A percentile compares a stretch with the other conserved stretches of the same genome.
Evolutionary conservation across 1,284 basidiomycete genomes (phyloP).

Genomic region (Stygiomarasmius scandens): DNA sequence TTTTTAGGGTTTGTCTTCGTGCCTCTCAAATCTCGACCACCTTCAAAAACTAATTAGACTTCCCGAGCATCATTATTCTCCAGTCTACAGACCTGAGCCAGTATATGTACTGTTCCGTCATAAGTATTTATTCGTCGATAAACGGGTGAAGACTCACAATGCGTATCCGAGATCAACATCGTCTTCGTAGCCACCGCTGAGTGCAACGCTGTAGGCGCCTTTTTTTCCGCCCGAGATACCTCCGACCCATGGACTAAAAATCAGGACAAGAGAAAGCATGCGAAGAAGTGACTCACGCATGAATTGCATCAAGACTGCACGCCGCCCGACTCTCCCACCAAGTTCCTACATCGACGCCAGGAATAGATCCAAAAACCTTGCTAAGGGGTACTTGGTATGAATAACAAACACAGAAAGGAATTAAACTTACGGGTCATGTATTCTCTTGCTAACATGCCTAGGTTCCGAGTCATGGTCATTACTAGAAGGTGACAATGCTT

Average conservation of each 20-base stretch:
- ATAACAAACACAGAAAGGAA: background rate
- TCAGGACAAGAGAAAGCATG: background rate
- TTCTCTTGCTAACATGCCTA: conserved; percentile 41
- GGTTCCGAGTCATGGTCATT: background rate
- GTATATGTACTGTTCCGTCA: conserved; percentile 65
- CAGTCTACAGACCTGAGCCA: conserved; percentile 56
- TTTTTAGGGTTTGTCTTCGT: conserved; percentile 78
- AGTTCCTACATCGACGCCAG: conserved; percentile 73
- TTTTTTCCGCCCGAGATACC: conserved; percentile 69
- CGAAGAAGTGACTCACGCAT: conserved; percentile 63
- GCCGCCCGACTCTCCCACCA: conserved; percentile 78
- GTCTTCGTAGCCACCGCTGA: conserved; percentile 85
- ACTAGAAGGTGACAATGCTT: background rate
- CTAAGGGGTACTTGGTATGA: conserved; percentile 25
- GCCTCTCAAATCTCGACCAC: conserved; percentile 81
- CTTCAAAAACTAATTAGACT: conserved; percentile 35
- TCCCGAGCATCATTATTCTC: too few relatives aligned
- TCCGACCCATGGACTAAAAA: conserved; percentile 69
- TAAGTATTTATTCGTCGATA: background rate
- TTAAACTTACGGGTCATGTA: conserved; percentile 63
- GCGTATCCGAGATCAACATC: conserved; percentile 80
- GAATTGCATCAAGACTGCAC: conserved; percentile 72
- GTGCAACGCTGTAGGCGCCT: conserved; percentile 78
- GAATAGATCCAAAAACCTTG: conserved; percentile 68
- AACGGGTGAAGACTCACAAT: conserved; percentile 55